phyloP scores from a whole-genome alignment of 768 basidiomycete species.

The Sarcodon aspratus region DNA sequence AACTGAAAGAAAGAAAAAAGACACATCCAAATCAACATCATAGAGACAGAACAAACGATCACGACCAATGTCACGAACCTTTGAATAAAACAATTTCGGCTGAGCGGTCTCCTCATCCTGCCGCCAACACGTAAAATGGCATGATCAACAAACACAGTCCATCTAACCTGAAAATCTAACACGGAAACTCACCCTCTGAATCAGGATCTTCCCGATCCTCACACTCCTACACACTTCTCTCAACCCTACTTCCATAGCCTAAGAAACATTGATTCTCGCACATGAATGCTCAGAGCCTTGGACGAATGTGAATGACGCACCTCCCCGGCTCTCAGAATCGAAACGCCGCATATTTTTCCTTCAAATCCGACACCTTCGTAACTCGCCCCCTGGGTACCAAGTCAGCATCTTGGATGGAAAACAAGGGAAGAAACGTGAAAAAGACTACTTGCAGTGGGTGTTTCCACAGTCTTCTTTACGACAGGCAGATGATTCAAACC shows the following conservation, averaged over 20 bases:
- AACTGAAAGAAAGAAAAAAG: slow-evolving; percentile 37
- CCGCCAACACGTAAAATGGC: neutral
- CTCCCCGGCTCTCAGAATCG: slow-evolving; percentile 91
- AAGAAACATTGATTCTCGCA: neutral
- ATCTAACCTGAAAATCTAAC: too few relatives aligned
- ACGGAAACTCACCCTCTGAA: slow-evolving; percentile 62
- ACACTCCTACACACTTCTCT: slow-evolving; percentile 92
- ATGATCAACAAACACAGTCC: neutral
- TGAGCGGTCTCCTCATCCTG: slow-evolving; percentile 92
- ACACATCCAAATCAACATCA: neutral
- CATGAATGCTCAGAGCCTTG: neutral
- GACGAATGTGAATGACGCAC: slow-evolving; percentile 21
- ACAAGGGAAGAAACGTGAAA: neutral
- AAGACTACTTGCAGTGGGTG: slow-evolving; percentile 51
- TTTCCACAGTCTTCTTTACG: slow-evolving; percentile 63
- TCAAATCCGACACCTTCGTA: slow-evolving; percentile 93
- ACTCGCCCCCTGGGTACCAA: slow-evolving; percentile 44
- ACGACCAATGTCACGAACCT: slow-evolving; percentile 28
- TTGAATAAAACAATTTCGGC: slow-evolving; percentile 89
- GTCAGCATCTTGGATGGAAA: neutral
- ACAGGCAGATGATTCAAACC: slow-evolving; percentile 85
- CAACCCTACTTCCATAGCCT: slow-evolving; percentile 98
- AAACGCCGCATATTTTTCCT: slow-evolving; percentile 94
- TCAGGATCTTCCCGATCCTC: slow-evolving; percentile 95
- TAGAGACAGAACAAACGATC: neutral